Evolutionary conservation across 176 grass and related monocot genomes (phyloP).

Genomic region (Rhynchospora pubera): DNA sequence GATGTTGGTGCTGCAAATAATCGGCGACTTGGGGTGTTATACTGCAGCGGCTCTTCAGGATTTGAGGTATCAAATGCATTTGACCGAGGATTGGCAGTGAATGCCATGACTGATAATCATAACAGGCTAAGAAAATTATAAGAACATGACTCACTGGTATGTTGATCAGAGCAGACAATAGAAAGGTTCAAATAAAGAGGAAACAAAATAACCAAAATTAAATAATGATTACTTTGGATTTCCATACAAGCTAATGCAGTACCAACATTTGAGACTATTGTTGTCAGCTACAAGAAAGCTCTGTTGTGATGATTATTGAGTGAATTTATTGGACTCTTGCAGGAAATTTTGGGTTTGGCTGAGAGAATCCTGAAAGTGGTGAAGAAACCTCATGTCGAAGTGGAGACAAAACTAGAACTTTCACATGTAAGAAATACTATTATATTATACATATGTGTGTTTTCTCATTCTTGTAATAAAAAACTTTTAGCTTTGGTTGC

Average conservation of each 20-base stretch:
- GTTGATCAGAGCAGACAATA: background rate
- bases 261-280: background rate
- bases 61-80: slow-evolving; percentile 60
- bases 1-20: slow-evolving; percentile 91
- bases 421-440: slow-evolving; percentile 54
- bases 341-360: slow-evolving; percentile 94
- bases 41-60: slow-evolving; percentile 79
- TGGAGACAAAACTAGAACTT: slow-evolving; percentile 46
- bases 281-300: background rate
- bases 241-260: background rate
- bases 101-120: background rate
- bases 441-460: background rate
- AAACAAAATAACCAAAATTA: background rate
- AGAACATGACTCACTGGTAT: background rate
- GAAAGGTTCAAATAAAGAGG: background rate
- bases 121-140: background rate
- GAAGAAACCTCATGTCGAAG: slow-evolving; percentile 36
- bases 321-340: slow-evolving; percentile 22
- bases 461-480: background rate
- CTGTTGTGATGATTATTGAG: background rate
- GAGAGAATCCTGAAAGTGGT: slow-evolving; percentile 87
- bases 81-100: background rate
- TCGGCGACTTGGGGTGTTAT: slow-evolving; percentile 75
- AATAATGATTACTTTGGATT: background rate
- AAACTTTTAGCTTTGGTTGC: background rate